phyloP scores from a whole-genome alignment of 2,329 filamentous ascomycete species.

The Pyricularia sp. region DNA sequence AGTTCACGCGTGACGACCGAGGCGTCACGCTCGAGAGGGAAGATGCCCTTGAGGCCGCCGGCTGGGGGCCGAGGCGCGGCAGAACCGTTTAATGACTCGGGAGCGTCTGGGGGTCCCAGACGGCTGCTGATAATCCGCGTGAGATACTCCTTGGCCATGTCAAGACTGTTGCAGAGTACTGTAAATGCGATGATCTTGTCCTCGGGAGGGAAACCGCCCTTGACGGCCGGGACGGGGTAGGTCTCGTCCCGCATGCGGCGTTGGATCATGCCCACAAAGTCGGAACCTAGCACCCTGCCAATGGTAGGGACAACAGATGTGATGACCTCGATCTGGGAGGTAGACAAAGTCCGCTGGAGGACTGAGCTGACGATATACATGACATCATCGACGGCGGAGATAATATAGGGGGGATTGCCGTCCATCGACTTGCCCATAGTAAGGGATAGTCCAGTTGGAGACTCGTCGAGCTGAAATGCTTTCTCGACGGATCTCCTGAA shows the following conservation, averaged over 20 bases:
- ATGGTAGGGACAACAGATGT: conserved; percentile 70
- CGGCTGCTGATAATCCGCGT: conserved; percentile 71
- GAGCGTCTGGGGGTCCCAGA: conserved; percentile 32
- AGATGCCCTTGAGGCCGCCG: conserved; percentile 50
- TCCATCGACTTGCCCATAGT: conserved; percentile 63
- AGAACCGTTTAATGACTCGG: not conserved
- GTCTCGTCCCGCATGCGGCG: conserved; percentile 95
- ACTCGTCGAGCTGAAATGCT: conserved; percentile 92
- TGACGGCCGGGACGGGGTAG: conserved; percentile 71
- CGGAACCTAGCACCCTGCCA: conserved; percentile 69
- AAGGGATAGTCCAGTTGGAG: conserved; percentile 69
- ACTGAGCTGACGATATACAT: conserved; percentile 99
- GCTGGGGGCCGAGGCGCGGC: not conserved
- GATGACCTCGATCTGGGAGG: conserved; percentile 71
- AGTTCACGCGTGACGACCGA: conserved; percentile 60
- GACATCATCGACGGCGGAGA: conserved; percentile 92
- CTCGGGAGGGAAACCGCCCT: conserved; percentile 78
- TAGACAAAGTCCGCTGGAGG: conserved; percentile 76
- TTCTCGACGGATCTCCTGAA: conserved; percentile 94
- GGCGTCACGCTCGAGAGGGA: conserved; percentile 73
- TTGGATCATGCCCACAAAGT: conserved; percentile 96
- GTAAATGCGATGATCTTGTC: conserved; percentile 83
- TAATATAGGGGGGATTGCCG: conserved; percentile 80
- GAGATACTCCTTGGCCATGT: conserved; percentile 86
- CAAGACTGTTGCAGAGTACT: conserved; percentile 90